phyloP scores from a whole-genome alignment of 2,329 filamentous ascomycete species.

The Didymella arachidicola region DNA sequence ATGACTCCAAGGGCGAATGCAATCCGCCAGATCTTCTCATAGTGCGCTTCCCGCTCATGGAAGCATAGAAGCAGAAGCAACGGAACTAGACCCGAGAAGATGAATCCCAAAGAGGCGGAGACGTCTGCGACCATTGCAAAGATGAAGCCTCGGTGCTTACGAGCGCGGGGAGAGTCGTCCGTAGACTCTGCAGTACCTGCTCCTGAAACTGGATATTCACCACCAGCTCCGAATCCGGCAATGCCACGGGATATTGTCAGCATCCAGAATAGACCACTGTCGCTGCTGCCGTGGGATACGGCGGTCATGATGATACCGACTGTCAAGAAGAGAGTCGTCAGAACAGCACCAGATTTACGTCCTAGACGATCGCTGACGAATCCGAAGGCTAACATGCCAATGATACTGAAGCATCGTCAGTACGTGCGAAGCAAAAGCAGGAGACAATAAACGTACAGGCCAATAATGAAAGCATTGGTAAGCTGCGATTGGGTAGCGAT shows the following conservation, averaged over 20 bases:
- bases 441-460: conserved; percentile 19
- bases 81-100: conserved; percentile 59
- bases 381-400: conserved; percentile 48
- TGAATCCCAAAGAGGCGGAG: conserved; percentile 60
- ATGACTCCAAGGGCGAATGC: conserved; percentile 61
- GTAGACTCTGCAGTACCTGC: conserved; percentile 62
- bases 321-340: conserved; percentile 44
- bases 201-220: conserved; percentile 62
- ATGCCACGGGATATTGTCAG: conserved; percentile 56
- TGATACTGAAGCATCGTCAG: conserved; percentile 21
- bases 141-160: conserved; percentile 62
- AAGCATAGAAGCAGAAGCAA: conserved; percentile 62
- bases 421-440: neutral
- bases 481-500: conserved; percentile 39
- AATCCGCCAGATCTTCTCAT: conserved; percentile 58
- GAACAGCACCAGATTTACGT: conserved; percentile 44
- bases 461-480: conserved; percentile 48
- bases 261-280: conserved; percentile 53
- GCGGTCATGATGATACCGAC: conserved; percentile 45
- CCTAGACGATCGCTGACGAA: conserved; percentile 45
- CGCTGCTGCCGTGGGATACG: conserved; percentile 35
- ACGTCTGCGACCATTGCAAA: conserved; percentile 65
- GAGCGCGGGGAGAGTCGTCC: conserved; percentile 57
- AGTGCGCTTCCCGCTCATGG: conserved; percentile 53
- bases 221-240: conserved; percentile 52